Evolutionary conservation across 2,329 filamentous ascomycete genomes (phyloP).

Genomic region (Aspergillus fructus): DNA sequence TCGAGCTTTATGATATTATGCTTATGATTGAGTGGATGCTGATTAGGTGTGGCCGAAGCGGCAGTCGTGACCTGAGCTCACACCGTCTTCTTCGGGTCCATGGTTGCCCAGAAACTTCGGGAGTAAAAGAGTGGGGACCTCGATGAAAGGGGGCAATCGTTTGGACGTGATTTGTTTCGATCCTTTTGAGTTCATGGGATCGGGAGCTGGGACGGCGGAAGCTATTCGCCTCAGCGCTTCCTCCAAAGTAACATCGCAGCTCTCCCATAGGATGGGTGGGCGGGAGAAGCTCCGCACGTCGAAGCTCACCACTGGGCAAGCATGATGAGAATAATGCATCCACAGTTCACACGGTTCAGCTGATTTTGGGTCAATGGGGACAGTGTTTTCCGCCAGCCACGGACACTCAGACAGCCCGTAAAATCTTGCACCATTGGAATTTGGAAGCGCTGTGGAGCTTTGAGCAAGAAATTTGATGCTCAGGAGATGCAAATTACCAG

Average conservation of each 20-base stretch:
- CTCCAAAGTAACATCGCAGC: not conserved
- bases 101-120: constrained; percentile 2
- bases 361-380: constrained; percentile 8
- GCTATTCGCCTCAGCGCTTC: not conserved
- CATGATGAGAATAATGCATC: not conserved
- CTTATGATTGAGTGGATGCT: constrained; percentile 4
- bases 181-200: not conserved
- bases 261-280: not conserved
- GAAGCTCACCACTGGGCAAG: constrained; percentile 1
- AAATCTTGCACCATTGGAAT: not conserved
- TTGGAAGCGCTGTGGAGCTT: not conserved
- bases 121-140: constrained; percentile 1
- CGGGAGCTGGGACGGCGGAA: not conserved
- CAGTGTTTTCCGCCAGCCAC: constrained; percentile 17
- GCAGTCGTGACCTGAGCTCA: not conserved
- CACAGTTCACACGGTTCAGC: constrained; percentile 8
- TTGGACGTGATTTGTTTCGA: constrained; percentile 5
- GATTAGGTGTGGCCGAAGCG: constrained; percentile 1
- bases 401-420: not conserved
- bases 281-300: constrained; percentile 1
- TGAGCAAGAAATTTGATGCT: constrained; percentile 1
- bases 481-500: constrained; percentile 7
- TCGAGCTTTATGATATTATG: constrained; percentile 1
- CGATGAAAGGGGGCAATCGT: constrained; percentile 3
- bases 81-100: not conserved